phyloP scores from a whole-genome alignment of 2,329 filamentous ascomycete genomes.

The Penicillium sp. region DNA sequence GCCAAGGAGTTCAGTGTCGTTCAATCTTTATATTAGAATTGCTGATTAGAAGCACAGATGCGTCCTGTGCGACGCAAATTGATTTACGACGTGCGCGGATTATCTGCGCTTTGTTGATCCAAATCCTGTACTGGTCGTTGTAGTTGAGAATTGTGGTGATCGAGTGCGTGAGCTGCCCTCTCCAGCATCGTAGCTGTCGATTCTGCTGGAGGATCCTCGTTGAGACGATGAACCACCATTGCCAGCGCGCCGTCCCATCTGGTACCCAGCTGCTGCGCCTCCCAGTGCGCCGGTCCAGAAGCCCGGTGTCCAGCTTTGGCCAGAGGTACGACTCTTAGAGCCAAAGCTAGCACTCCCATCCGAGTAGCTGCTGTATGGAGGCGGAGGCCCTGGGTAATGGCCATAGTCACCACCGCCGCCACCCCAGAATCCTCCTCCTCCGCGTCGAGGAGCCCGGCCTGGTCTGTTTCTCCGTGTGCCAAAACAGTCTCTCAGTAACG shows the following conservation, averaged over 20 bases:
- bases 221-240: conserved; percentile 15
- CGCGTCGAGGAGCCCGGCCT: conserved; percentile 18
- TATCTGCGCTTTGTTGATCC: conserved; percentile 45
- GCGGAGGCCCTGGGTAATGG: conserved; percentile 38
- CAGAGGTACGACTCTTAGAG: conserved; percentile 13
- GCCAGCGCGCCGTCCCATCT: conserved; percentile 33
- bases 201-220: conserved; percentile 14
- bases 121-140: conserved; percentile 44
- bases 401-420: conserved; percentile 31
- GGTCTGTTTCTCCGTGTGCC: conserved; percentile 19
- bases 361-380: conserved; percentile 39
- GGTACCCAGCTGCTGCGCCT: conserved; percentile 45
- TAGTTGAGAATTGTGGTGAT: conserved; percentile 35
- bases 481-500: conserved; percentile 26
- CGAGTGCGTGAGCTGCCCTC: conserved; percentile 35
- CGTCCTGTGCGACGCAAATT: not conserved
- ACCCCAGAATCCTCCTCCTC: conserved; percentile 32
- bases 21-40: not conserved
- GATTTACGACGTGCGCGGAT: conserved; percentile 2
- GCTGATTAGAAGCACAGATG: not conserved
- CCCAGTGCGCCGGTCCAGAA: conserved; percentile 48
- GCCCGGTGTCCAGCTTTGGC: conserved; percentile 44
- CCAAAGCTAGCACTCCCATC: conserved; percentile 19
- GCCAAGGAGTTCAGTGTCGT: not conserved
- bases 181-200: conserved; percentile 26